A percentile compares a stretch with the other conserved stretches of the same genome.
Evolutionary conservation across 805 yeast species (phyloP).

Genomic region (Candida vaughaniae): DNA sequence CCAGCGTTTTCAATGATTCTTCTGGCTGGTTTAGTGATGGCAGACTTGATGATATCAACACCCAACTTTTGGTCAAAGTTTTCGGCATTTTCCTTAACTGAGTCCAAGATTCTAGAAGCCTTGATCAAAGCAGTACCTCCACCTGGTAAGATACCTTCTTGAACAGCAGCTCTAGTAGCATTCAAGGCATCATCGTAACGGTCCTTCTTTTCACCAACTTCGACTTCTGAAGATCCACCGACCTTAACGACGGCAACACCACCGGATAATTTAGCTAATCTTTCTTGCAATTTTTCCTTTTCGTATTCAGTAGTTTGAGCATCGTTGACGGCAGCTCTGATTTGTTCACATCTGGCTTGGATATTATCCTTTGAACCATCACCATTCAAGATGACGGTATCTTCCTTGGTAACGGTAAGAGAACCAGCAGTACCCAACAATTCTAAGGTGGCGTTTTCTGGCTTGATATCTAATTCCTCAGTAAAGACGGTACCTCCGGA

Average conservation of each 20-base stretch:
- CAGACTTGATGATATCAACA: constrained; percentile 87
- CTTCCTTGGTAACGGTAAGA: constrained; percentile 90
- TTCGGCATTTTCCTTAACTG: constrained; percentile 57
- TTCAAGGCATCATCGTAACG: constrained; percentile 97
- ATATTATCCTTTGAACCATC: constrained; percentile 82
- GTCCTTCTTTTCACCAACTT: constrained; percentile 99
- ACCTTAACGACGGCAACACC: constrained; percentile 98
- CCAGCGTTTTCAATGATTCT: constrained; percentile 96
- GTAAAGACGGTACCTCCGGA: constrained; percentile 92
- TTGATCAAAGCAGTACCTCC: constrained; percentile 98
- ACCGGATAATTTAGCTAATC: constrained; percentile 94
- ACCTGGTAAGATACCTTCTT: constrained; percentile 98
- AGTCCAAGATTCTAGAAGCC: constrained; percentile 76
- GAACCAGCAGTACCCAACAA: constrained; percentile 91
- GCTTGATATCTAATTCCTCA: constrained; percentile 93
- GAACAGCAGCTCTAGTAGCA: constrained; percentile 98
- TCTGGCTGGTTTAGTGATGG: constrained; percentile 93
- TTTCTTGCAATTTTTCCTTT: constrained; percentile 94
- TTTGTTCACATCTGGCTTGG: constrained; percentile 88
- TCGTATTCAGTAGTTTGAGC: constrained; percentile 84
- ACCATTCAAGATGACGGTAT: constrained; percentile 91
- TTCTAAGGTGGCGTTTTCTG: constrained; percentile 89
- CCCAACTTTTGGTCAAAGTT: constrained; percentile 98
- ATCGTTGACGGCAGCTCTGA: constrained; percentile 76
- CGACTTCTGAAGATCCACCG: constrained; percentile 96